Evolutionary conservation across 2,329 filamentous ascomycete genomes (phyloP).

Genomic region (Epichloe scottii): DNA sequence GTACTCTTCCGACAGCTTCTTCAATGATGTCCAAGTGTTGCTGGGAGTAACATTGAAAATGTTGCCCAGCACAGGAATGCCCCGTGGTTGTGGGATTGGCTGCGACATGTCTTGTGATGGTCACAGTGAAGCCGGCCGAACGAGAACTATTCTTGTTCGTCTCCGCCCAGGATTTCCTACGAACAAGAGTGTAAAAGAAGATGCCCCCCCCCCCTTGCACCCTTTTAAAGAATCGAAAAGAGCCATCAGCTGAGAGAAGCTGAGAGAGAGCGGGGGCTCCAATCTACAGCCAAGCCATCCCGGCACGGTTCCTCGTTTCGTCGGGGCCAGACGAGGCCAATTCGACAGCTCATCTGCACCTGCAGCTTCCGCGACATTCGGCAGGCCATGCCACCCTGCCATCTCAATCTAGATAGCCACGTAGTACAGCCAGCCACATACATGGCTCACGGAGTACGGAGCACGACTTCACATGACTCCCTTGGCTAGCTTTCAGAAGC

Average conservation of each 20-base stretch:
- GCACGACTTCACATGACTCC: background rate
- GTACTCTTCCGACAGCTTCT: slow-evolving; percentile 22
- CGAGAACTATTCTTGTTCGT: background rate
- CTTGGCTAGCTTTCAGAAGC: background rate
- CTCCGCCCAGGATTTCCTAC: background rate
- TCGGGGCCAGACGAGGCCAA: background rate
- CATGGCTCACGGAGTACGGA: background rate
- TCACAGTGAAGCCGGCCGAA: too few relatives aligned
- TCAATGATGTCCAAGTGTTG: slow-evolving; percentile 25
- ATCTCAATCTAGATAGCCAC: background rate
- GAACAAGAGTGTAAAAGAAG: background rate
- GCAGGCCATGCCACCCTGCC: background rate
- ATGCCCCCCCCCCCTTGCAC: background rate
- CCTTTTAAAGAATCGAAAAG: background rate
- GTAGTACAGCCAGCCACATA: slow-evolving; percentile 4
- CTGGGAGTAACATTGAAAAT: slow-evolving; percentile 21
- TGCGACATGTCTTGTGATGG: slow-evolving; percentile 15
- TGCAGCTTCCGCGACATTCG: background rate
- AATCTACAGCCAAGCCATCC: background rate
- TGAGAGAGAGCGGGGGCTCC: background rate
- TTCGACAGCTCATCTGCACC: background rate
- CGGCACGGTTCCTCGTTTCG: background rate
- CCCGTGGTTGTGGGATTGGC: slow-evolving; percentile 23
- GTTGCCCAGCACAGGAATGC: slow-evolving; percentile 25
- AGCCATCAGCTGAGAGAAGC: background rate